Base-by-base conservation (phyloP, 2,329 filamentous ascomycete species). In the Scedosporium apiospermum region DNA sequence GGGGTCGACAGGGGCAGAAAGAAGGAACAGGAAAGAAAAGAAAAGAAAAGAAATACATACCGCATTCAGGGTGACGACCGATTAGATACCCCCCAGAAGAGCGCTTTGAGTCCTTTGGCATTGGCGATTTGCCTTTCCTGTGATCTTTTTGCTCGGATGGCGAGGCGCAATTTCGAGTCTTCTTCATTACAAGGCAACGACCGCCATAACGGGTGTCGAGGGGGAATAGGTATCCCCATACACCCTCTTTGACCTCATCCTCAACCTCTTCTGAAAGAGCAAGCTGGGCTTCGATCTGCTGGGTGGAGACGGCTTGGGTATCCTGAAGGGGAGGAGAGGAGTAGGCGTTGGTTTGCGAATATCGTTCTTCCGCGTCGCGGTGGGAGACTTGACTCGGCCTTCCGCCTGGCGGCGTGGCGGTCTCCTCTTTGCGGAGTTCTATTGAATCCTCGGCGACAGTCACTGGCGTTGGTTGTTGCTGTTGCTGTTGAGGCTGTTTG, bases 201-300 rank as follows among this genome's bases (percentile, higher is more conserved):
- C 75, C 86, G 51, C 74, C 88, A 62, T 88, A 86, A 66, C 83
- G 84, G 61, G 83, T 82, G 70, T 93, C 88, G 26, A 96, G 77
- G 1, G 93, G 91, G 62, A 96, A 85, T 4, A 99, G 80, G 70
- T 98, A 99, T 12, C 96, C 96, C 95, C 95, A 99, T 1, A 98
- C 91, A 7, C 91, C 91, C 72, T 96, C 90, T 57, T 84, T 81
- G 65, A 80, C 85, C 75, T 96, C 92, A 71, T 96, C 90, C 65
- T 93, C 85, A 3, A 96, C 90, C 63, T 96, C 91, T 66, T 61
- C 57, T 23, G 87, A 87, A 57, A 93, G 82, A 27, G 85, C 83
- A 64, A 84, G 78, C 30, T 91, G 85, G 2, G 89, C 87, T 67
- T 91, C 87, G 44, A 90, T 77, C 69, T 89, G 90, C 75, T 99